phyloP scores from a whole-genome alignment of 495 filamentous ascomycete genomes.

The Podospora bellae-mahoneyi region DNA sequence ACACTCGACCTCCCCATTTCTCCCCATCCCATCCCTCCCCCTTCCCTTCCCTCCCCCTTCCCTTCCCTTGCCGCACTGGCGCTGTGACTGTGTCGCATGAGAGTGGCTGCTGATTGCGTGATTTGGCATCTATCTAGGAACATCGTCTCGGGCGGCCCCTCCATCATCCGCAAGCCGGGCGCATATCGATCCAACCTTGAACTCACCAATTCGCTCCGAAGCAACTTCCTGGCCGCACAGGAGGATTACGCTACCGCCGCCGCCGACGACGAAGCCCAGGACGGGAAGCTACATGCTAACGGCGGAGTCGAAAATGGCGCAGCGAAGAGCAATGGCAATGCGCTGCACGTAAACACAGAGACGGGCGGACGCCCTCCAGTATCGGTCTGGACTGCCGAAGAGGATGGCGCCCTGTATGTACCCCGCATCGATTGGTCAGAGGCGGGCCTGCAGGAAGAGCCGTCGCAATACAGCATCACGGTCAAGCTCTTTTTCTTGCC shows the following conservation, averaged over 20 bases:
- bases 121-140: constrained; percentile 54
- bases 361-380: constrained; percentile 27
- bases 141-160: constrained; percentile 74
- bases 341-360: constrained; percentile 1
- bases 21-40: background rate
- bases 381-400: constrained; percentile 61
- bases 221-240: constrained; percentile 72
- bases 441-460: constrained; percentile 70
- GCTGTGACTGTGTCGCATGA: constrained; percentile 4
- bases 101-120: constrained; percentile 24
- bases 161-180: constrained; percentile 72
- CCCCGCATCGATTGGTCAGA: constrained; percentile 71
- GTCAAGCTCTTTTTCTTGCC: constrained; percentile 91
- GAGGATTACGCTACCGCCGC: constrained; percentile 48
- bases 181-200: constrained; percentile 82
- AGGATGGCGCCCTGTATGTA: constrained; percentile 63
- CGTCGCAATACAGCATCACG: constrained; percentile 83
- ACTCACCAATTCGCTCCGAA: constrained; percentile 77
- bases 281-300: constrained; percentile 43
- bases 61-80: constrained; percentile 14
- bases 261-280: constrained; percentile 42
- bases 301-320: constrained; percentile 33
- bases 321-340: constrained; percentile 42
- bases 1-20: constrained; percentile 13
- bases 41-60: constrained; percentile 1